phyloP scores from a whole-genome alignment of 805 yeast species.

The Phaffomyces opuntiae region DNA sequence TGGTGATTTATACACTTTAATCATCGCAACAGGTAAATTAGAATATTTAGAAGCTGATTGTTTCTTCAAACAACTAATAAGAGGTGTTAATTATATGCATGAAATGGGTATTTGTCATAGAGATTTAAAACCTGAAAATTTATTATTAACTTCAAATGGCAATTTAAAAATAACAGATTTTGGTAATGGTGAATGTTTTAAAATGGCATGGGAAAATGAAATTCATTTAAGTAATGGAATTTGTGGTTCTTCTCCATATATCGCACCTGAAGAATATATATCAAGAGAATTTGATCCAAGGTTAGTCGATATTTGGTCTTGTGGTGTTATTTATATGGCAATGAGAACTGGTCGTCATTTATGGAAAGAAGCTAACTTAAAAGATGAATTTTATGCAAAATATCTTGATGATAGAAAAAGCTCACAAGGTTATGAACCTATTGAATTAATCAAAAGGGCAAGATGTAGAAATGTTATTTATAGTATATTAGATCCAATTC shows the following conservation, averaged over 20 bases:
- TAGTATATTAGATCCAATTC: conserved; percentile 87
- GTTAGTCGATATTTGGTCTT: conserved; percentile 83
- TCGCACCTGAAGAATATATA: conserved; percentile 80
- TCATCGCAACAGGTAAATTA: conserved; percentile 68
- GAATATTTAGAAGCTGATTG: conserved; percentile 86
- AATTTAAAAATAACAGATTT: conserved; percentile 79
- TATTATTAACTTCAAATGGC: conserved; percentile 67
- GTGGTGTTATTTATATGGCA: conserved; percentile 90
- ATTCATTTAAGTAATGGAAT: conserved; percentile 68
- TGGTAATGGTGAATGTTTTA: conserved; percentile 78
- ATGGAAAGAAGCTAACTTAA: conserved; percentile 78
- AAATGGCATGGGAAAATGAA: conserved; percentile 76
- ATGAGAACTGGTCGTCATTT: conserved; percentile 92
- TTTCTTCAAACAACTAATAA: conserved; percentile 74
- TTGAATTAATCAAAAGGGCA: conserved; percentile 76
- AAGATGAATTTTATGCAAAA: conserved; percentile 73
- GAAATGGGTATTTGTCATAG: conserved; percentile 86
- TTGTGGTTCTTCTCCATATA: conserved; percentile 83
- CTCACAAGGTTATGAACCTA: conserved; percentile 85
- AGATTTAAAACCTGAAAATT: conserved; percentile 84
- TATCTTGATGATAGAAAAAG: conserved; percentile 76
- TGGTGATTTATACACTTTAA: conserved; percentile 71
- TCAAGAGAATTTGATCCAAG: conserved; percentile 70
- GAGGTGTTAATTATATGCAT: conserved; percentile 86
- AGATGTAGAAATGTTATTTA: conserved; percentile 90